Base-by-base conservation (phyloP, 31 red algal species). In the Odonthalia washingtoniensis region DNA sequence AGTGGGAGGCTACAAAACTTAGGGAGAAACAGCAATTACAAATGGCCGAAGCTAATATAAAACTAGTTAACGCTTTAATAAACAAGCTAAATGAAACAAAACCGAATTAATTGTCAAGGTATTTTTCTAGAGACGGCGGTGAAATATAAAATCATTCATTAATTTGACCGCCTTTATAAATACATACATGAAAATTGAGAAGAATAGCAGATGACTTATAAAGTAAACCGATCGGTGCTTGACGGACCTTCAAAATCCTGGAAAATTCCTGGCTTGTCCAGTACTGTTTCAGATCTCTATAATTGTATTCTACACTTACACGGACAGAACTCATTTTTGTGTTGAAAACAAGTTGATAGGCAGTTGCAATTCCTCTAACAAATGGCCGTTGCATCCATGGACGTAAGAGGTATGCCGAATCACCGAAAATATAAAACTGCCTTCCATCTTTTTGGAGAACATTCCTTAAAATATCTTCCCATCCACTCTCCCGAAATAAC, bases 251-350 rank as follows among this genome's bases (percentile, higher is more conserved):
- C 26, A 42, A 39, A n/a, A 41, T 27, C 12, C 78, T 46, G 3
- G 78, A 1, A 38, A 81, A 80, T n/a, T 80, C 77, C 32, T 62
- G 37, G 0, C 46, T 80, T 16, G 6, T 80, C 42, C 42, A 80
- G 49, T 60, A 60, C 38, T 80, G 42, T 53, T 80, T 9, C 36
- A 34, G 9, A 34, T 34, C 9, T 9, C 65, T 0, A 34, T 34
- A 5, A 68, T 0, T 14, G 31, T 28, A 28, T 34, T 5, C 9
- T 34, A 34, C 9, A 28, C 36, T 34, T 34, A 34, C 31, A 68
- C 36, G 5, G 0, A 14, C n/a, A n/a, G n/a, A n/a, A n/a, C n/a
- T n/a, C n/a, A n/a, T n/a, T n/a, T n/a, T n/a, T n/a, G n/a, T n/a
- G 65, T 68, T 68, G 9, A 68, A 34, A 68, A 5, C 36, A 9